These are phyloP conservation scores for Russula vinacea DNA, from an alignment of 768 basidiomycete species.

Conservation along the genomic window DNA sequence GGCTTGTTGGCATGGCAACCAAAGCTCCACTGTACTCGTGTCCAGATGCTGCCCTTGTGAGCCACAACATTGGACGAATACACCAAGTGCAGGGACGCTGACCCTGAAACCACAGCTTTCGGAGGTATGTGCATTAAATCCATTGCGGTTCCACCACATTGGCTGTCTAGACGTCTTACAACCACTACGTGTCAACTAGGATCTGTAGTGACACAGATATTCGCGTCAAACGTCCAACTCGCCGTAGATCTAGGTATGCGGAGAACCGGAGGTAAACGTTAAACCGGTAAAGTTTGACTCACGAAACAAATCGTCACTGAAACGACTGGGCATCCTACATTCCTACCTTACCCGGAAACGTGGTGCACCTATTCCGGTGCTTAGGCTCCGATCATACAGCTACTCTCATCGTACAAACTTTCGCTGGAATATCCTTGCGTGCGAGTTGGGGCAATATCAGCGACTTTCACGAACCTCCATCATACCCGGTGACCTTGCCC, in stretches of 20 bases:
- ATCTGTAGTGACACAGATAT: not conserved
- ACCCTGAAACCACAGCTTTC: too few species aligned
- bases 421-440: not conserved
- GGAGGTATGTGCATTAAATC: too few species aligned
- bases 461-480: not conserved
- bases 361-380: not conserved
- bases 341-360: not conserved
- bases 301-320: not conserved
- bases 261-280: too few species aligned
- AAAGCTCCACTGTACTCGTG: not conserved
- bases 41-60: not conserved
- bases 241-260: not conserved
- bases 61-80: not conserved
- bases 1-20: not conserved
- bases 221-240: too few species aligned
- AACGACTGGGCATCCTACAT: not conserved
- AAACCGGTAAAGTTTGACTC: not conserved
- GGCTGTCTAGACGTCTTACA: not conserved
- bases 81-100: too few species aligned
- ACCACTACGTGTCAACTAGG: too few species aligned
- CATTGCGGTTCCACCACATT: not conserved
- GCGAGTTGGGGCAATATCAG: not conserved
- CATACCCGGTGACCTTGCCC: not conserved
- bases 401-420: not conserved
- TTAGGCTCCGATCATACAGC: not conserved